Evolutionary conservation across 306 rosid species (phyloP), one percentile per base, ranked within the genome.

Genomic region (Medicago arabica): DNA sequence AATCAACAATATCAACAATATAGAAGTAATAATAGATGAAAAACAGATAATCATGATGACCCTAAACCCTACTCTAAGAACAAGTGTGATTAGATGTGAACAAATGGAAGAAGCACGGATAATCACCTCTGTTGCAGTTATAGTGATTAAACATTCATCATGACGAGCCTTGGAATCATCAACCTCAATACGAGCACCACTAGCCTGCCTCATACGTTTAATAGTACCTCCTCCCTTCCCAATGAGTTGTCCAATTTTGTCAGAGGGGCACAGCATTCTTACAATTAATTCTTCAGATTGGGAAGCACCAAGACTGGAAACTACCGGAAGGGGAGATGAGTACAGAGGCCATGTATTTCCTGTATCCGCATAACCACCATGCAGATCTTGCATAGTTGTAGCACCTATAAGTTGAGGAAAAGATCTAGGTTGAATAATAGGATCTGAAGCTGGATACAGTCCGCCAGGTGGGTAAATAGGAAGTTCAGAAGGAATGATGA

Each of bases 181-280:
- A 81, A 96, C 92, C 75, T 96, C 99, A 60, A 96, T 76, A 49
- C 71, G 92, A 84, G 99, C 96, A 79, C 99, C 98, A 74, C 86
- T 86, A n/a, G 92, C 83, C 78, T 89, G 97, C 91, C 98, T 89
- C 67, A 92, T 89, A 79, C 88, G 88, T 86, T 96, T 96, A 70
- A 96, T 96, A 44, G 96, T 92, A 82, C 91, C 82, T 44, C 99
- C 99, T 69, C 96, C 99, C 80, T 83, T 96, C 68, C 98, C 98
- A 82, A 96, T 96, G 55, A 96, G 94, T 57, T 92, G 97, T 64
- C 99, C 98, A 75, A 92, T 96, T 82, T 92, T 96, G 87, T 90
- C 90, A 78, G 88, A 81, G 25, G 98, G 97, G 49, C 99, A 96
- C 72, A 90, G 66, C 74, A 96, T 83, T 85, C 82, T 78, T 13